Conservation (phyloP, 2,329 filamentous ascomycete genomes). For the Colletotrichum coccodes region DNA sequence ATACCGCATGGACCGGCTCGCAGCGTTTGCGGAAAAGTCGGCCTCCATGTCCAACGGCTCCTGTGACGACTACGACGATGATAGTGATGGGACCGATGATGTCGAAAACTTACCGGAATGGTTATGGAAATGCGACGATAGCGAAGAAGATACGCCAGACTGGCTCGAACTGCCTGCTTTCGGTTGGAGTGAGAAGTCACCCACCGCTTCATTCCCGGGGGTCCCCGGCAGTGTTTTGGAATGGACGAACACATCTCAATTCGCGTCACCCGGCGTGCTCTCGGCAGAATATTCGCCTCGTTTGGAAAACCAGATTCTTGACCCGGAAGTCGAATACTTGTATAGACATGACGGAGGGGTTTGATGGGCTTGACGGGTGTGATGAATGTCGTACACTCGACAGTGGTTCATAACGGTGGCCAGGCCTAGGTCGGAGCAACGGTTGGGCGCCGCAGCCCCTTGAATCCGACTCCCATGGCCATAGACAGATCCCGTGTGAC, state of each 20-base stretch:
- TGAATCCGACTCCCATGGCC: neutral
- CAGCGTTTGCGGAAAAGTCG: slow-evolving; percentile 42
- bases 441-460: neutral
- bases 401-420: neutral
- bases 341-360: slow-evolving; percentile 1
- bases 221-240: neutral
- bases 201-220: neutral
- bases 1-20: slow-evolving; percentile 42
- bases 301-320: neutral
- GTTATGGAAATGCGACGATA: slow-evolving; percentile 28
- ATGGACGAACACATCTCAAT: slow-evolving; percentile 22
- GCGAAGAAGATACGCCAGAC: slow-evolving; percentile 7
- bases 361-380: neutral
- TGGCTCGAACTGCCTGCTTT: slow-evolving; percentile 21
- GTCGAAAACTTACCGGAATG: slow-evolving; percentile 27
- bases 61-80: slow-evolving; percentile 16
- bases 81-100: slow-evolving; percentile 11
- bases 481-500: neutral
- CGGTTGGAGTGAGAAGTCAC: slow-evolving; percentile 9
- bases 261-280: slow-evolving; percentile 12
- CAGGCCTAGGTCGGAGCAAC: neutral
- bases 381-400: neutral
- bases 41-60: slow-evolving; percentile 20
- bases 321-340: slow-evolving; percentile 8
- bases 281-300: slow-evolving; percentile 13